Base-by-base conservation (phyloP, 371 early-diverging fungal species). In the Mortierella polycephala region DNA sequence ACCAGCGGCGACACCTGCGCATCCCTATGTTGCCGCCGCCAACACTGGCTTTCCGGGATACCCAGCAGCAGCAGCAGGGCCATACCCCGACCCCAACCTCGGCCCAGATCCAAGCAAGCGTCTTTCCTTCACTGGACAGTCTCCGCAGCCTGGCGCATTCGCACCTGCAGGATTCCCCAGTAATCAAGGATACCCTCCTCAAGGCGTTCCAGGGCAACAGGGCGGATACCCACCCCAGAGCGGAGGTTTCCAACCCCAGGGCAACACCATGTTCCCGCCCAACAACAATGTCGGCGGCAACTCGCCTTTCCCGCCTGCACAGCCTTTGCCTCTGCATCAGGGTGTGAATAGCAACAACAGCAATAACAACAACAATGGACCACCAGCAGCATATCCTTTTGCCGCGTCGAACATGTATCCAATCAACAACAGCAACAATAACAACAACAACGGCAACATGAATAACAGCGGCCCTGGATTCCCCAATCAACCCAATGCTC, bases 61-160 rank as follows among this genome's bases (percentile, higher is more conserved):
- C 53, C 74, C 74, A 21, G 1, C 61, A 8, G 64, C 68, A 5
- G 68, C 46, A 11, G 73, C 56, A 50, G 47, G 45, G 3, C 10
- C 50, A 14, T 67, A 64, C 16, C 57, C 57, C 14, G 76, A 75
- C 20, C 75, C 75, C 21, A 54, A 11, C 11, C 51, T 69, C 30
- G 58, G 37, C 5, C 63, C 58, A 4, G 71, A 76, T 14, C 67
- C 71, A 14, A 75, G 57, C 58, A 76, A 71, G 51, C 77, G 77
- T 0, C 53, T 52, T 18, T 76, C 71, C 5, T 71, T 68, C 51
- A 46, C 63, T 39, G 77, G 77, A 60, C 71, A 63, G 30, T 47
- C 60, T 12, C 65, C 66, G 23, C 60, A 58, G 39, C 60, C 69
- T 14, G 70, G 70, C 14, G 69, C 57, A 51, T 75, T 62, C 68